Evolutionary conservation across 495 filamentous ascomycete genomes (phyloP).

Genomic region (Lentithecium fluviatile): DNA sequence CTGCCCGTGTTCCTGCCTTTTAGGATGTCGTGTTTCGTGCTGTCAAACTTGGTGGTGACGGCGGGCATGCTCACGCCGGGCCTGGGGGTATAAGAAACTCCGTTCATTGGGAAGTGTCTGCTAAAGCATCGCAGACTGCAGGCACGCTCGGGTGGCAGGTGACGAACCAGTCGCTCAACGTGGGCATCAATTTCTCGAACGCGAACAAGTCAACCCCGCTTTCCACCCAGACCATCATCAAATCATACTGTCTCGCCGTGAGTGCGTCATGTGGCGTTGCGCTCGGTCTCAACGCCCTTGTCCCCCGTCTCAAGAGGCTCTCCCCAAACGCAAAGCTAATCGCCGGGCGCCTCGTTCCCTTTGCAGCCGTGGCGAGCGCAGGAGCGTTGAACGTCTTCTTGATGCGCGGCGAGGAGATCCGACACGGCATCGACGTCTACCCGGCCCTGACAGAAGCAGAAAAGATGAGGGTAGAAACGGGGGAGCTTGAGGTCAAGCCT

Average conservation of each 20-base stretch:
- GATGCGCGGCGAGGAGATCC: conserved; percentile 95
- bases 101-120: background rate
- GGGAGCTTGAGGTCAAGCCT: conserved; percentile 59
- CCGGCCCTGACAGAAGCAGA: conserved; percentile 63
- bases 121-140: conserved; percentile 57
- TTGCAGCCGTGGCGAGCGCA: conserved; percentile 88
- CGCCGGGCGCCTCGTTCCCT: conserved; percentile 82
- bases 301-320: conserved; percentile 76
- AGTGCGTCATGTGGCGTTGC: conserved; percentile 90
- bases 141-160: conserved; percentile 95
- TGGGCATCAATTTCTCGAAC: conserved; percentile 95
- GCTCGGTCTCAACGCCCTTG: conserved; percentile 83
- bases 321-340: conserved; percentile 70
- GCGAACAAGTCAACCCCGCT: conserved; percentile 94
- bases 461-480: conserved; percentile 54
- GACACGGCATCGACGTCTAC: conserved; percentile 91
- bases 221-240: conserved; percentile 70
- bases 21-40: conserved; percentile 92
- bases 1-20: conserved; percentile 90
- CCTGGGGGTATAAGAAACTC: conserved; percentile 53
- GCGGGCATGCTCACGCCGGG: conserved; percentile 95
- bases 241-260: conserved; percentile 91
- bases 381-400: conserved; percentile 92
- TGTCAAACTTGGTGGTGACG: conserved; percentile 94
- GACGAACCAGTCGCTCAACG: conserved; percentile 94